Percentiles rank a stretch among this genome's conserved stretches.
Evolutionary conservation across 768 basidiomycete species (phyloP).

Genomic region (Rhizopogon rudus): DNA sequence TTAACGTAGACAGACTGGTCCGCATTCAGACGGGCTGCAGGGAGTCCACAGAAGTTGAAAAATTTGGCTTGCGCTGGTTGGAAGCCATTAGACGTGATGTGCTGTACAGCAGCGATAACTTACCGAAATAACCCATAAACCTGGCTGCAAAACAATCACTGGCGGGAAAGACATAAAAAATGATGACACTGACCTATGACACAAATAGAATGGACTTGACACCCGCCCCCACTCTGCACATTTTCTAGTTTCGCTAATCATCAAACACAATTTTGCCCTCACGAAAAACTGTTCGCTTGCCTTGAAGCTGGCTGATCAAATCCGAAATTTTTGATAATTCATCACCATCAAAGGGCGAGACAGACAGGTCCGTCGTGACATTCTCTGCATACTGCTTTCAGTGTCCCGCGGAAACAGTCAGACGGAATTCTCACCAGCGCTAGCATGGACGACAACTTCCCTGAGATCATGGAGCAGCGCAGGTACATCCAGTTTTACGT

Average conservation of each 20-base stretch:
- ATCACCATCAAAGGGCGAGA: slow-evolving; percentile 8
- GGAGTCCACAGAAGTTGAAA: slow-evolving; percentile 43
- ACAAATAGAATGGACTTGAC: background rate
- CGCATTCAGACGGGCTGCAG: slow-evolving; percentile 38
- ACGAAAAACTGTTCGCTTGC: background rate
- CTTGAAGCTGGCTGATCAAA: slow-evolving; percentile 2
- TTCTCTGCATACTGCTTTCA: slow-evolving; percentile 7
- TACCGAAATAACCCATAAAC: slow-evolving; percentile 41
- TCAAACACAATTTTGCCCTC: slow-evolving; percentile 4
- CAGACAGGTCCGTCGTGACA: background rate
- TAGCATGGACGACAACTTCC: slow-evolving; percentile 4
- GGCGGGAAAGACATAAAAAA: slow-evolving; percentile 14
- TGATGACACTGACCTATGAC: background rate
- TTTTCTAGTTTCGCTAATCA: background rate
- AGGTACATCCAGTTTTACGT: background rate
- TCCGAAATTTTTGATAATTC: slow-evolving; percentile 4
- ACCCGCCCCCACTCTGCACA: background rate
- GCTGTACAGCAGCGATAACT: background rate
- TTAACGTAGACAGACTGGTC: slow-evolving; percentile 34
- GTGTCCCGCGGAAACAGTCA: background rate
- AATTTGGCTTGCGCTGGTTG: slow-evolving; percentile 29
- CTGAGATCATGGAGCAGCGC: background rate
- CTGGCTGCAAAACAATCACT: slow-evolving; percentile 25
- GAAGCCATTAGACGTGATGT: slow-evolving; percentile 7
- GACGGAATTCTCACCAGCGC: slow-evolving; percentile 14